Evolutionary conservation across 2,329 filamentous ascomycete species (phyloP).

Genomic region (Colletotrichum higginsianum): DNA sequence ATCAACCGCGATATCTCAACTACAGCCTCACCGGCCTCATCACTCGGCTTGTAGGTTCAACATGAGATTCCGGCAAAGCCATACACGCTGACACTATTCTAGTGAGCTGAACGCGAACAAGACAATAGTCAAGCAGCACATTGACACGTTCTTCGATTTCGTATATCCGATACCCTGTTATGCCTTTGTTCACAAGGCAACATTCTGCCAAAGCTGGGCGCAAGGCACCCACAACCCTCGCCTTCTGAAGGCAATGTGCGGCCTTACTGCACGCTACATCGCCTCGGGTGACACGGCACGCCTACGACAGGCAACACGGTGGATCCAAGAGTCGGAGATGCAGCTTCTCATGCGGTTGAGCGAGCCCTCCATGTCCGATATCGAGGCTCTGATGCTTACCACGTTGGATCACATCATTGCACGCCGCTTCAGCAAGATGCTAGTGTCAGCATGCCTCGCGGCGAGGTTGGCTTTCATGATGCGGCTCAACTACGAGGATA

Average conservation of each 20-base stretch:
- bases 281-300: constrained; percentile 4
- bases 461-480: constrained; percentile 45
- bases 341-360: constrained; percentile 37
- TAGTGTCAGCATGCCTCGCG: constrained; percentile 41
- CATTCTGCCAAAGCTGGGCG: constrained; percentile 35
- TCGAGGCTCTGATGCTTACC: constrained; percentile 45
- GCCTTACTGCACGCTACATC: constrained; percentile 30
- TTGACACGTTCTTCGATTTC: constrained; percentile 38
- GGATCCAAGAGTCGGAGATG: constrained; percentile 43
- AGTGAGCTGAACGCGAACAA: constrained; percentile 33
- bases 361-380: constrained; percentile 42
- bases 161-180: constrained; percentile 39
- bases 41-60: constrained; percentile 16
- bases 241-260: constrained; percentile 36
- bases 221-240: constrained; percentile 32
- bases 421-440: constrained; percentile 45
- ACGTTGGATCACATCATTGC: constrained; percentile 44
- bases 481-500: constrained; percentile 45
- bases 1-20: constrained; percentile 5
- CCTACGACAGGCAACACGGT: constrained; percentile 45
- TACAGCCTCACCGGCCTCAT: constrained; percentile 14
- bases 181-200: constrained; percentile 39
- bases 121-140: constrained; percentile 36
- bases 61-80: not conserved
- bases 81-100: not conserved